Evolutionary conservation across 768 basidiomycete genomes (phyloP).

Genomic region (Wakefieldia striispora): DNA sequence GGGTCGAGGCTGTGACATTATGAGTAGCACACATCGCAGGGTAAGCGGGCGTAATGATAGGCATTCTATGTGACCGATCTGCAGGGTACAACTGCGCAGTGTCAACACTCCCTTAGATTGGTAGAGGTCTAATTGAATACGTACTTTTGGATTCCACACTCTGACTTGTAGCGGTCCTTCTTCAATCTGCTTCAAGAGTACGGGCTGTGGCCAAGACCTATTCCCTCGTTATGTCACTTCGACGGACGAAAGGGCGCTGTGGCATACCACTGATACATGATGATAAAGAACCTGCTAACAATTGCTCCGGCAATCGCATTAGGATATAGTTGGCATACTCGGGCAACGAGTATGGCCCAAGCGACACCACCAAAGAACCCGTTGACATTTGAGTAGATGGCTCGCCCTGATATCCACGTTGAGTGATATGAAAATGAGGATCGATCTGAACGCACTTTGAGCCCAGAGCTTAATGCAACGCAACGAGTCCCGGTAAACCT

Average conservation of each 20-base stretch:
- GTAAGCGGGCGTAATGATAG: constrained; percentile 98
- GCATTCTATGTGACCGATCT: constrained; percentile 96
- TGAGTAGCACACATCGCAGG: constrained; percentile 99
- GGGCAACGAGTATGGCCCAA: constrained; percentile 98
- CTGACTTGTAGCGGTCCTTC: constrained; percentile 90
- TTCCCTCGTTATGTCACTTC: constrained; percentile 8
- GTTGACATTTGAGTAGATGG: constrained; percentile 97
- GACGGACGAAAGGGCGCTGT: not conserved
- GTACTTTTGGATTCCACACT: constrained; percentile 96
- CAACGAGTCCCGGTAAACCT: constrained; percentile 91
- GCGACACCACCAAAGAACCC: constrained; percentile 98
- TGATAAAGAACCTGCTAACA: constrained; percentile 96
- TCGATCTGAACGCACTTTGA: constrained; percentile 59
- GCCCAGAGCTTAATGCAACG: constrained; percentile 99
- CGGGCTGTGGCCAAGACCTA: constrained; percentile 98
- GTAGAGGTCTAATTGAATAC: not conserved
- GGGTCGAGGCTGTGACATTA: constrained; percentile 94
- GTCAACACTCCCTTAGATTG: not conserved
- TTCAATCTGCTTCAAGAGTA: constrained; percentile 95
- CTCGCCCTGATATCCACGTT: constrained; percentile 58
- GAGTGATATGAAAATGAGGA: constrained; percentile 2
- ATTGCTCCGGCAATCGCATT: constrained; percentile 92
- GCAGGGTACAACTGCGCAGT: constrained; percentile 76
- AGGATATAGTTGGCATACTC: constrained; percentile 98
- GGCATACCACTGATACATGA: constrained; percentile 94